Evolutionary conservation across 2,329 filamentous ascomycete species (phyloP).

Genomic region (Hyphodiscus sp.): DNA sequence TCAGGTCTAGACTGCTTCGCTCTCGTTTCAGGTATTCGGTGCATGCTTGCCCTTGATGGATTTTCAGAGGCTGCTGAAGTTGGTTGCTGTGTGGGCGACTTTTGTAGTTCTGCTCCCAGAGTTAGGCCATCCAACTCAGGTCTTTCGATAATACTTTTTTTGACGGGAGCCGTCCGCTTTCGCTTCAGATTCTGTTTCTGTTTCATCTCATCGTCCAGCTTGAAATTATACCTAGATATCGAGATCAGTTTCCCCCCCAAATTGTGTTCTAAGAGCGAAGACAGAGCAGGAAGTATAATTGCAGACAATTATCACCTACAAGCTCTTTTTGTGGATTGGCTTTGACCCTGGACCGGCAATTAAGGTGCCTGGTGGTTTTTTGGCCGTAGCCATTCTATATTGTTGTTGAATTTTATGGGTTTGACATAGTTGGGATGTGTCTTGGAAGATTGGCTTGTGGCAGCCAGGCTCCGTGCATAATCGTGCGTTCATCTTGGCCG

Average conservation of each 20-base stretch:
- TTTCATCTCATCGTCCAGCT: conserved; percentile 15
- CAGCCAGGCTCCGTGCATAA: neutral
- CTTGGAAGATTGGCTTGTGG: neutral
- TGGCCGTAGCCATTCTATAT: neutral
- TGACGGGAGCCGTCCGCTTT: conserved; percentile 5
- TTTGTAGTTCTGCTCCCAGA: neutral
- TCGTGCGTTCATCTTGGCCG: neutral
- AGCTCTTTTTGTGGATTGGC: conserved; percentile 16
- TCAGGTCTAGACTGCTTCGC: neutral
- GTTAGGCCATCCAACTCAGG: neutral
- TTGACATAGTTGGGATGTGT: neutral
- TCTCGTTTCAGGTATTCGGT: neutral
- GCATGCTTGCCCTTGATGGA: neutral
- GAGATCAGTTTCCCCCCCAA: too few species aligned
- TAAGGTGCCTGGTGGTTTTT: neutral
- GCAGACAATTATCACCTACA: conserved; percentile 4
- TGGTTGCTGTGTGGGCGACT: neutral
- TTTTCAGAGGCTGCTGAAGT: neutral
- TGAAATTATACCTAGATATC: neutral
- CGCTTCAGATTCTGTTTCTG: conserved; percentile 6
- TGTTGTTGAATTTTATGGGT: neutral
- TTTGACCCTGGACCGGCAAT: neutral
- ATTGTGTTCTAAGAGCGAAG: too few species aligned
- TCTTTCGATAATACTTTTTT: conserved; percentile 1
- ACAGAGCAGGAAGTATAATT: too few species aligned